Evolutionary conservation across 352 stramenopile species (phyloP), one percentile per base, ranked within the genome.

Genomic region (Phytophthora constricta): DNA sequence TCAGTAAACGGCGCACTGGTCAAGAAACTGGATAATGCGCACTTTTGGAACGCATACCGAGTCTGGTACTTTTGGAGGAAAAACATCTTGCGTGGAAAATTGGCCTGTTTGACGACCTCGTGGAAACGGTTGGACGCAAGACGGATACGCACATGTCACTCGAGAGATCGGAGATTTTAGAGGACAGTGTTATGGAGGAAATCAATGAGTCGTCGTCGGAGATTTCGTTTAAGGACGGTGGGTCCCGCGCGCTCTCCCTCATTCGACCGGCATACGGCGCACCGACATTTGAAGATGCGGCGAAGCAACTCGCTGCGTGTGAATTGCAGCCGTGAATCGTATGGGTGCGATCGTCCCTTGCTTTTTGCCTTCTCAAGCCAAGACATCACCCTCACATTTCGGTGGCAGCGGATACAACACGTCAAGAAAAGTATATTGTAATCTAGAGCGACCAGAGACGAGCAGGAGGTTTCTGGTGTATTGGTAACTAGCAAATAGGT

Each of bases 21-120:
- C 43, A 80, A 78, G 43, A 96, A 96, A 63, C 68, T 93, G 45
- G 86, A 93, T 66, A 95, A 95, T 63, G 88, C 88, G 11, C 83
- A 93, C 47, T 96, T 96, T 56, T 95, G 86, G 86, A 84, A 93
- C 50, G 88, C 84, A 4, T 86, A 83, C 58, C 69, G 71, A 14
- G 84, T 91, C 47, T 85, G 91, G 41, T 76, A 90, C 59, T 95
- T 93, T 74, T 96, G 54, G 72, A 89, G 43, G 58, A 70, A 42
- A 96, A 96, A 58, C 84, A 96, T 71, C 53, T 82, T 16, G 84
- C 83, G 31, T 93, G 88, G 84, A 87, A 91, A 55, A 76, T 77
- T 51, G 77, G 82, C 0, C 56, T 96, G 3, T 95, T 95, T 62
- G 84, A 96, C 59, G 79, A 93, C 34, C 76, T 96, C 33, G 80